Evolutionary conservation across 2,329 filamentous ascomycete genomes (phyloP).

Genomic region (Fusarium clavum): DNA sequence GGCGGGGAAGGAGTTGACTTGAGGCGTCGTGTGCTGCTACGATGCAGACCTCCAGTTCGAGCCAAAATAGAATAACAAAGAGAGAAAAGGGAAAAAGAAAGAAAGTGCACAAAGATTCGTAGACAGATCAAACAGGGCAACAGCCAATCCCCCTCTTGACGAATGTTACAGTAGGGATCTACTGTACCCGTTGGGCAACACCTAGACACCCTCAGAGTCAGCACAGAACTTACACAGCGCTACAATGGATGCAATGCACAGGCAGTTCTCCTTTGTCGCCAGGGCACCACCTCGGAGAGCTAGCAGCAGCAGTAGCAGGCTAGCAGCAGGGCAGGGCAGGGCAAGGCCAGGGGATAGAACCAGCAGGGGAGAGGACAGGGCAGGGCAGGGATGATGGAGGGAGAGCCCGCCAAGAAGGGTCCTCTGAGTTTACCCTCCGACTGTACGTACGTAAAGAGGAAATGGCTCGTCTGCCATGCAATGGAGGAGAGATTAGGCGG

Average conservation of each 20-base stretch:
- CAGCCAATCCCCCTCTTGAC: constrained; percentile 29
- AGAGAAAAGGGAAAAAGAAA: constrained; percentile 1
- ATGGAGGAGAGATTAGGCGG: constrained; percentile 2
- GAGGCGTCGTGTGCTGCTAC: constrained; percentile 41
- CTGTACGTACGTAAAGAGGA: constrained; percentile 5
- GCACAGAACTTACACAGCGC: constrained; percentile 11
- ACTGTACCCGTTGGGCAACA: constrained; percentile 9
- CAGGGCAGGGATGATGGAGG: constrained; percentile 32
- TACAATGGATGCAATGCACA: constrained; percentile 23
- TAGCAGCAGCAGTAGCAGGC: constrained; percentile 1
- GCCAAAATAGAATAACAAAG: constrained; percentile 22
- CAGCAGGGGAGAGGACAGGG: constrained; percentile 4
- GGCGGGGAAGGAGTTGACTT: constrained; percentile 33
- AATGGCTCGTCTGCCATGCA: constrained; percentile 4
- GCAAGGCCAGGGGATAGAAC: constrained; percentile 37
- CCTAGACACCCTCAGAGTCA: constrained; percentile 12
- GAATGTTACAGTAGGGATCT: constrained; percentile 28
- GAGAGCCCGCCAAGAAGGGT: constrained; percentile 40
- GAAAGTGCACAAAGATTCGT: constrained; percentile 22
- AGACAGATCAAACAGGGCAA: constrained; percentile 26
- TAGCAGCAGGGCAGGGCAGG: constrained; percentile 4
- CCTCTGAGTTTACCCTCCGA: constrained; percentile 6
- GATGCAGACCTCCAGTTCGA: constrained; percentile 37
- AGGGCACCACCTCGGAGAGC: constrained; percentile 37
- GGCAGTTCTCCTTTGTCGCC: constrained; percentile 42